Evolutionary conservation across 345 rosid genomes (phyloP).

Genomic region (Citrus unshiu): DNA sequence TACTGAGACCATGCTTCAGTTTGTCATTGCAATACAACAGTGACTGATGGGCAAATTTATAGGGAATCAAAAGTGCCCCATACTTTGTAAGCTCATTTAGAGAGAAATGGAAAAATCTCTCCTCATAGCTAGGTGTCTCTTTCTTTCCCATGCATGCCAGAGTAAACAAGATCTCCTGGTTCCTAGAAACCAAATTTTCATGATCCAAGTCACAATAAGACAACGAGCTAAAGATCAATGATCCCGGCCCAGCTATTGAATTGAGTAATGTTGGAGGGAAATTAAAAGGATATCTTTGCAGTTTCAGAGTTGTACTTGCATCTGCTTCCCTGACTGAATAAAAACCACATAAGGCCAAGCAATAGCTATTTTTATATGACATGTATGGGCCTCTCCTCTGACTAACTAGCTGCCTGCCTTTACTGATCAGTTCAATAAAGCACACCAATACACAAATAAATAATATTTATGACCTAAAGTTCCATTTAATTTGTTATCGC

Average conservation of each 20-base stretch:
- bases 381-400: neutral
- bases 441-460: neutral
- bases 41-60: neutral
- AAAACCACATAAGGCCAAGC: neutral
- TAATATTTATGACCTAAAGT: neutral
- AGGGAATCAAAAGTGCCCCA: neutral
- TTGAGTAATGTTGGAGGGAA: neutral
- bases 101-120: neutral
- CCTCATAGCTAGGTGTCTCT: neutral
- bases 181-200: neutral
- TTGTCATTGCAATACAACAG: neutral
- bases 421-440: neutral
- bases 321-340: slow-evolving; percentile 5
- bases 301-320: slow-evolving; percentile 10
- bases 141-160: neutral
- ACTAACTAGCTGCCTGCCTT: neutral
- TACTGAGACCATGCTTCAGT: neutral
- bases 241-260: neutral
- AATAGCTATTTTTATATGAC: neutral
- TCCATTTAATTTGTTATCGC: neutral
- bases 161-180: slow-evolving; percentile 3
- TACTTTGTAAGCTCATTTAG: neutral
- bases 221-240: neutral
- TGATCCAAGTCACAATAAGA: slow-evolving; percentile 2
- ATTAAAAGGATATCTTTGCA: slow-evolving; percentile 6